Evolutionary conservation across 768 basidiomycete species (phyloP).

Genomic region (Phaeotremella fagi): DNA sequence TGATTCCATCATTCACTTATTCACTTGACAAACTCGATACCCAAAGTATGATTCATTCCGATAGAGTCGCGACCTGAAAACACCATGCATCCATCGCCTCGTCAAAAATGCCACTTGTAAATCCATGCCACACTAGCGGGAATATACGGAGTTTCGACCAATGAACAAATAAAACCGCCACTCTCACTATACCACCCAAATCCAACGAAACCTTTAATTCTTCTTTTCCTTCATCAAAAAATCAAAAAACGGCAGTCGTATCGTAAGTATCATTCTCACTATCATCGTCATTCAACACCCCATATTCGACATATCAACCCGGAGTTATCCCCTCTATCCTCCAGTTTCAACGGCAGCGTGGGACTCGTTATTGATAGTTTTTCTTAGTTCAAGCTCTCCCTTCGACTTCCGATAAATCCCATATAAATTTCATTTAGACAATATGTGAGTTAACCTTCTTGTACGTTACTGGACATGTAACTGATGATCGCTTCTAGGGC

Average conservation of each 20-base stretch:
- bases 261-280: no score
- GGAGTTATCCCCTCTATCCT: not conserved
- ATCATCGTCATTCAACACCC: no score
- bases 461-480: not conserved
- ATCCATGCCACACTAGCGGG: not conserved
- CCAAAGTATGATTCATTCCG: no score
- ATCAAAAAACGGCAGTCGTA: no score
- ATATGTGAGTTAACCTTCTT: not conserved
- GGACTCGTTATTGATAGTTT: not conserved
- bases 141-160: not conserved
- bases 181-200: not conserved
- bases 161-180: not conserved
- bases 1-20: no score
- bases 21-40: no score
- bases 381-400: not conserved
- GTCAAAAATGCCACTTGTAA: not conserved
- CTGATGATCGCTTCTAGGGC: conserved; percentile 58
- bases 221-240: not conserved
- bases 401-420: not conserved
- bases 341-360: not conserved
- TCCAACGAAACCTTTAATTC: not conserved
- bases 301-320: no score
- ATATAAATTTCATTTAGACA: not conserved
- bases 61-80: no score
- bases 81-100: not conserved